Base-by-base conservation (phyloP, 1,284 basidiomycete species). In the Rhodotorula sp. region DNA sequence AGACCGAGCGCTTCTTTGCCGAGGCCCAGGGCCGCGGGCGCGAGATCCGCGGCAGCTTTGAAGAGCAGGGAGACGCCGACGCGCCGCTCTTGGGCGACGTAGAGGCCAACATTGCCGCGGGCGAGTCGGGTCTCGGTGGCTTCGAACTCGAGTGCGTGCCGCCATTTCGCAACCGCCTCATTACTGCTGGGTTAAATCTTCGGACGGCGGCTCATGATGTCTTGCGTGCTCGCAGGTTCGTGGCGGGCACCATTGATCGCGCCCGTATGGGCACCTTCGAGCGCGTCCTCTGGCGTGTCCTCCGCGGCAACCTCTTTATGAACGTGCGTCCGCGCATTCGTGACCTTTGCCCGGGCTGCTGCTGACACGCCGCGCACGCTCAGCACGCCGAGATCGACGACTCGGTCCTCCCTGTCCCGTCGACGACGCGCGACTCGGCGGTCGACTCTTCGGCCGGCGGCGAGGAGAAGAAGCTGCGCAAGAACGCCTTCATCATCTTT, bases 401-500 rank as follows among this genome's bases (percentile, higher is more conserved):
- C 61, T 65, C 68, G 42, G 74, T 72, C 52, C 67, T 77, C 78
- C 91, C 93, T 2, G 97, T 99, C 80, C 86, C 94, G 70, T 91
- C 98, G 34, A 34, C 34, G 34, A 34, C 34, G 34, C 34, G 34
- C 34, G 34, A 34, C 80, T 89, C 93, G 21, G 86, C 85, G 56
- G 91, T 90, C 3, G 82, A 80, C 34, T 34, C 53, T 17, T 45
- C 53, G 19, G 72, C 70, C 27, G 72, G 67, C 53, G 90, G 90
- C 55, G 85, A 84, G 52, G 91, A 94, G 82, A 77, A 74, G 64
- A 72, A 71, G 45, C 70, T 80, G 13, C 88, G 90, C 84, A 99
- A 99, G 87, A 95, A 98, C 78, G 97, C 99, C 56, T 99, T 99
- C 85, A 97, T 99, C 84, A 98, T 99, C 82, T 99, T 99, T 80